Evolutionary conservation across 164 flowering plant species (phyloP).

Genomic region (Paratinospora sagittata): DNA sequence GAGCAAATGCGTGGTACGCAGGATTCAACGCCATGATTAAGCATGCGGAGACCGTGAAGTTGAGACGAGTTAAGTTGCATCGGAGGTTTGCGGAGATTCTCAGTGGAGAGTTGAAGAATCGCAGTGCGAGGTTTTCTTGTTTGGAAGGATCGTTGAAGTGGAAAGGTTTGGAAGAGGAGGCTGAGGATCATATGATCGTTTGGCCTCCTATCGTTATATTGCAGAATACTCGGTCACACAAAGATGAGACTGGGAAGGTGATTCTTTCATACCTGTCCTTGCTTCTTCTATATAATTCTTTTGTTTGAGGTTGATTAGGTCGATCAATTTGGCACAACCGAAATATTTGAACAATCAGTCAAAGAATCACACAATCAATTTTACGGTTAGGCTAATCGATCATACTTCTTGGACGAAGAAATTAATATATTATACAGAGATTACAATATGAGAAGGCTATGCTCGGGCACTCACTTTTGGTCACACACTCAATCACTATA

Average conservation of each 20-base stretch:
- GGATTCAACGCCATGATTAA: neutral
- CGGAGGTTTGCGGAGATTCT: constrained; percentile 2
- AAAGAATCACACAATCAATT: too few species aligned
- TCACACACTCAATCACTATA: too few species aligned
- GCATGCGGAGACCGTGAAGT: neutral
- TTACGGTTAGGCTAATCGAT: too few species aligned
- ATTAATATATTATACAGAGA: too few species aligned
- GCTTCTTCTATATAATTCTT: neutral
- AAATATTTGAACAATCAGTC: neutral
- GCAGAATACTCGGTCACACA: neutral
- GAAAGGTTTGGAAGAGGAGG: neutral
- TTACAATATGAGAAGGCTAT: too few species aligned
- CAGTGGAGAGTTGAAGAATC: neutral
- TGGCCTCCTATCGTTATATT: constrained; percentile 1
- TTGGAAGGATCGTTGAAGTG: neutral
- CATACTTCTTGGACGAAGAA: too few species aligned
- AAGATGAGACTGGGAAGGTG: neutral
- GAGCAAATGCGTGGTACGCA: neutral
- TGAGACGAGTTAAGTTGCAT: constrained; percentile 1
- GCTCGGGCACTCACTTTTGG: too few species aligned
- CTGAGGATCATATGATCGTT: neutral
- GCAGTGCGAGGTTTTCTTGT: neutral
- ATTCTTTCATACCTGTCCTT: neutral
- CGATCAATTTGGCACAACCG: neutral
- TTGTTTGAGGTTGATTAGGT: neutral